Conservation (phyloP, 176 grass and related monocot species). For the Aegilops sharonensis region DNA sequence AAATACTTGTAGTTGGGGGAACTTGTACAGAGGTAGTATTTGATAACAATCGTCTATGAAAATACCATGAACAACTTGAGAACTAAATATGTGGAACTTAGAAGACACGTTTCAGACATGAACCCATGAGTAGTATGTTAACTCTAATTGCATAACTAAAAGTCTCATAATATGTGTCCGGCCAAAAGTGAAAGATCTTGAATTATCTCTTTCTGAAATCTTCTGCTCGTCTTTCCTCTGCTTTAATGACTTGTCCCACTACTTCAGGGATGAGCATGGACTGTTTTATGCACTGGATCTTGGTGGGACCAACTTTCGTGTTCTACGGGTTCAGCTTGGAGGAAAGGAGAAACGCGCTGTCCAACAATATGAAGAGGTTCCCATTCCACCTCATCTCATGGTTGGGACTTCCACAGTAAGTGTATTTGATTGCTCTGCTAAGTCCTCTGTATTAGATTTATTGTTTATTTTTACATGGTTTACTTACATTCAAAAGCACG, state of each 20-base stretch:
- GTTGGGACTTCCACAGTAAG: conserved; percentile 72
- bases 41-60: background rate
- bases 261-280: conserved; percentile 67
- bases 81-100: background rate
- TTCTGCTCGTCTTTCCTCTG: background rate
- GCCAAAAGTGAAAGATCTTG: background rate
- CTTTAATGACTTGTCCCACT: conserved; percentile 15
- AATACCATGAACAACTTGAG: background rate
- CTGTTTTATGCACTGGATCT: conserved; percentile 92
- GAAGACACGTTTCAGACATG: background rate
- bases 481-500: conserved; percentile 28
- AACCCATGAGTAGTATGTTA: background rate
- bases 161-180: background rate
- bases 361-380: conserved; percentile 73
- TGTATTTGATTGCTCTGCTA: conserved; percentile 10
- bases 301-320: conserved; percentile 93
- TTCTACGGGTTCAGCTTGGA: conserved; percentile 76
- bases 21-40: background rate
- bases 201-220: background rate
- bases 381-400: conserved; percentile 87
- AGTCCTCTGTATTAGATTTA: conserved; percentile 4
- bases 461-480: conserved; percentile 19
- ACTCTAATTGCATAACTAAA: background rate
- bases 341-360: conserved; percentile 52
- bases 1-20: too few species aligned